A percentile compares a stretch with the other conserved stretches of the same genome.
Conservation (phyloP, 1,284 basidiomycete genomes). For the Anthracocystis walkeri region DNA sequence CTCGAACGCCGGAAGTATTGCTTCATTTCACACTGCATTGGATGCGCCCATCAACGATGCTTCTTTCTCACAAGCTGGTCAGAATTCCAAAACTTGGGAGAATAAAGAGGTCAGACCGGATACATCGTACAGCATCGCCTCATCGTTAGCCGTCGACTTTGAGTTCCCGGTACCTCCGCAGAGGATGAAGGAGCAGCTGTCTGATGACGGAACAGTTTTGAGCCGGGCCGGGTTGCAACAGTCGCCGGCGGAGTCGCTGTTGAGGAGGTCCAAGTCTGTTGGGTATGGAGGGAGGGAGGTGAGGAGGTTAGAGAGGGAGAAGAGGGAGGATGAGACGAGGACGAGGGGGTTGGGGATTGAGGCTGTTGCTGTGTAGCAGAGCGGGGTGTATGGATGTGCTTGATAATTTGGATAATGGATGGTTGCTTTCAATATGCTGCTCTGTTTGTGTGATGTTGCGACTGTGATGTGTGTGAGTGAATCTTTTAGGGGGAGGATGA, state of each 20-base stretch:
- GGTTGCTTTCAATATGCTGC: no score
- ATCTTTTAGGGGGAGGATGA: no score
- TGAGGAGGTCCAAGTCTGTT: no score
- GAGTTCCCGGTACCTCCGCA: slow-evolving; percentile 51
- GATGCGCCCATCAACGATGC: slow-evolving; percentile 11
- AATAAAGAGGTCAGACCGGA: slow-evolving; percentile 21
- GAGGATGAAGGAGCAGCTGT: slow-evolving; percentile 42
- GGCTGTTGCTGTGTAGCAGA: no score
- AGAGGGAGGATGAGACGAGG: not conserved
- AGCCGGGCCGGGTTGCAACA: slow-evolving; percentile 37
- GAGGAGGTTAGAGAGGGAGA: no score
- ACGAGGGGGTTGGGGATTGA: no score
- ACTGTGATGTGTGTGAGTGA: no score
- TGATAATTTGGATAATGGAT: no score
- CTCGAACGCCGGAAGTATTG: slow-evolving; percentile 24
- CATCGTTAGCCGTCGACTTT: slow-evolving; percentile 44
- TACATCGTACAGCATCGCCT: slow-evolving; percentile 39
- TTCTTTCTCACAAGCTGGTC: not conserved
- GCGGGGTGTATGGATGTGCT: no score
- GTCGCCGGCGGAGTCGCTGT: slow-evolving; percentile 10
- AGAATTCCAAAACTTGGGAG: not conserved
- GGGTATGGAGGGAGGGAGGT: no score
- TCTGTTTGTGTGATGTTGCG: no score
- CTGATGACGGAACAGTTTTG: slow-evolving; percentile 50
- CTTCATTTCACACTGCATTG: slow-evolving; percentile 36